A percentile compares a stretch with the other conserved stretches of the same genome.
Conservation (phyloP, 2,329 filamentous ascomycete genomes). For the Fusarium sp. region DNA sequence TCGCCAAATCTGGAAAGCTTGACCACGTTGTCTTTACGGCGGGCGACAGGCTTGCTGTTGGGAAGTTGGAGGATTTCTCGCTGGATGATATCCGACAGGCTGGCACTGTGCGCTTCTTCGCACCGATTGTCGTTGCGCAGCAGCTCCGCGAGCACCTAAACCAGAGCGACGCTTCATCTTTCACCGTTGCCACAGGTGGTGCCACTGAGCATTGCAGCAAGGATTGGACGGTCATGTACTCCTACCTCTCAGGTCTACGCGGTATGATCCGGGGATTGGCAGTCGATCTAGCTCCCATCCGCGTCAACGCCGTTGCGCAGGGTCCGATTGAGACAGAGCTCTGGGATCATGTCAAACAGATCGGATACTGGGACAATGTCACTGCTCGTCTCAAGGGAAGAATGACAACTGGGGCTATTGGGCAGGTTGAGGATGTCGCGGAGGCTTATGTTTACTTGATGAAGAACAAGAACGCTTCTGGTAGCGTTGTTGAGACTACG, state of each 20-base stretch:
- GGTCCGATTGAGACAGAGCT: constrained; percentile 40
- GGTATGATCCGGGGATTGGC: constrained; percentile 37
- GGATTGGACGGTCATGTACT: constrained; percentile 37
- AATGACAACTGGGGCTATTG: constrained; percentile 32
- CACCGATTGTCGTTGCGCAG: constrained; percentile 36
- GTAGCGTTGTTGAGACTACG: constrained; percentile 40
- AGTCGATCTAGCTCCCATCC: constrained; percentile 38
- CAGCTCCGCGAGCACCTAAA: constrained; percentile 37
- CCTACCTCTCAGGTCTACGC: constrained; percentile 31
- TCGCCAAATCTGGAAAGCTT: constrained; percentile 31
- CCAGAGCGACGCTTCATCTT: constrained; percentile 25
- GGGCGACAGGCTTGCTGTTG: constrained; percentile 31
- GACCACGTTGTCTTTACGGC: constrained; percentile 44
- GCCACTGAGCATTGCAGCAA: constrained; percentile 31
- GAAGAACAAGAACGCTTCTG: constrained; percentile 43
- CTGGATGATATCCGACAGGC: constrained; percentile 34
- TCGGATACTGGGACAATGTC: constrained; percentile 34
- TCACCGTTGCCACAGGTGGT: constrained; percentile 39
- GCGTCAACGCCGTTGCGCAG: constrained; percentile 38
- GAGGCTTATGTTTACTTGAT: constrained; percentile 45
- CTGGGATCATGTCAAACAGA: constrained; percentile 32
- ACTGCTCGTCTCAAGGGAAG: constrained; percentile 31
- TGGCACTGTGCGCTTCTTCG: constrained; percentile 41
- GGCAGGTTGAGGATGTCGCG: constrained; percentile 37
- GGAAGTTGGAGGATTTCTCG: constrained; percentile 29